Evolutionary conservation across 2,329 filamentous ascomycete species (phyloP).

Genomic region (Huntiella savannae): DNA sequence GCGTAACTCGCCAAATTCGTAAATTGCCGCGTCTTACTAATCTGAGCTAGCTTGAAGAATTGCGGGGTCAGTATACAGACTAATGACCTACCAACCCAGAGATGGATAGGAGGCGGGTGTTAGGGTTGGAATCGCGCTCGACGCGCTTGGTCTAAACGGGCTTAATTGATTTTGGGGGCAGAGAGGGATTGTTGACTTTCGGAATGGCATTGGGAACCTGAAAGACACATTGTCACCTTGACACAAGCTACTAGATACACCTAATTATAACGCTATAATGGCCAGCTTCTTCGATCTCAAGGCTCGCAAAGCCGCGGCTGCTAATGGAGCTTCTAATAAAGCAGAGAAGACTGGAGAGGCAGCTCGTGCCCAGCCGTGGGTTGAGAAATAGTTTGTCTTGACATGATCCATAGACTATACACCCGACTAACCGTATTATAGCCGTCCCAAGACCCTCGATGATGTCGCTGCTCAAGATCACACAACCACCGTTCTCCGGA

Average conservation of each 20-base stretch:
- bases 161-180: slow-evolving; percentile 10
- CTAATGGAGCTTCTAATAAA: slow-evolving; percentile 44
- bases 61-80: not conserved
- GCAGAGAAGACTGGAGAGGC: slow-evolving; percentile 38
- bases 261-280: slow-evolving; percentile 31
- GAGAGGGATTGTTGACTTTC: not conserved
- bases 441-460: slow-evolving; percentile 78
- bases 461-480: slow-evolving; percentile 98
- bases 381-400: slow-evolving; percentile 82
- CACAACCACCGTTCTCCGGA: slow-evolving; percentile 77
- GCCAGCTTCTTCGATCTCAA: slow-evolving; percentile 92
- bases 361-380: slow-evolving; percentile 70
- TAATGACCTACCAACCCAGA: not conserved
- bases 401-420: not conserved
- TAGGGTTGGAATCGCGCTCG: not conserved
- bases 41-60: not conserved
- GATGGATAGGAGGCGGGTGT: not conserved
- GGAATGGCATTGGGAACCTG: not conserved
- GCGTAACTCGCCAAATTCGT: not conserved
- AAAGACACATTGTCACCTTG: not conserved
- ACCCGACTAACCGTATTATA: slow-evolving; percentile 21
- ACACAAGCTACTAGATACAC: not conserved
- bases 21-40: too few species aligned
- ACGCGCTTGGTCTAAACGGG: slow-evolving; percentile 6
- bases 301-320: slow-evolving; percentile 62